A percentile compares a stretch with the other conserved stretches of the same genome.
phyloP scores from a whole-genome alignment of 805 yeast species.

The Phaffomyces thermotolerans region DNA sequence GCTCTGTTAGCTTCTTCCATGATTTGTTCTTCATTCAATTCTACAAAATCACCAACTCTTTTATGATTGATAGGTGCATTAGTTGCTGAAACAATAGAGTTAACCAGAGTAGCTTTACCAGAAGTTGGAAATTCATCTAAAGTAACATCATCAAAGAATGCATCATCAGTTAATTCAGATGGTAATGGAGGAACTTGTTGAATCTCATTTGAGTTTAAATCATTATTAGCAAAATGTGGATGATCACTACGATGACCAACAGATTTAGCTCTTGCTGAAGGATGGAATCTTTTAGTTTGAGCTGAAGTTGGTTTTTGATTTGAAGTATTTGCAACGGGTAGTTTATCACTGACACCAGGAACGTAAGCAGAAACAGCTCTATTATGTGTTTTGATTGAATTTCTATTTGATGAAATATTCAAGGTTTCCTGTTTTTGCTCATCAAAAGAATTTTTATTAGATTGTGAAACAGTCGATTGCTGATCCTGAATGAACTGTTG shows the following conservation, averaged over 20 bases:
- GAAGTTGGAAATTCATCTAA: conserved; percentile 43
- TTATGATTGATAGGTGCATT: conserved; percentile 1
- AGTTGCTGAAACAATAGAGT: conserved; percentile 11
- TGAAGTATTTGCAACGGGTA: neutral
- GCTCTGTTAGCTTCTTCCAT: conserved; percentile 47
- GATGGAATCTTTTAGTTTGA: conserved; percentile 42
- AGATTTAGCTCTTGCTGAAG: conserved; percentile 83
- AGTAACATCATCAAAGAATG: conserved; percentile 44
- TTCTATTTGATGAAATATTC: neutral
- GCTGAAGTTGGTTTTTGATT: conserved; percentile 6
- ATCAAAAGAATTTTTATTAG: conserved; percentile 18
- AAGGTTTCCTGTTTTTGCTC: neutral
- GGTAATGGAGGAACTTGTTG: conserved; percentile 25
- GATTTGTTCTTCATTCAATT: conserved; percentile 41
- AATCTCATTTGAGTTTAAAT: conserved; percentile 1
- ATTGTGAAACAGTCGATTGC: conserved; percentile 18
- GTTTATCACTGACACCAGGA: conserved; percentile 4
- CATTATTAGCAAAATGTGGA: conserved; percentile 3
- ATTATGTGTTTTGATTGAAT: conserved; percentile 14
- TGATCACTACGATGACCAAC: conserved; percentile 69
- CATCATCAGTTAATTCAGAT: conserved; percentile 35
- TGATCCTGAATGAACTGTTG: conserved; percentile 10
- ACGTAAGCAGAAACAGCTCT: conserved; percentile 25
- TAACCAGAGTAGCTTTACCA: conserved; percentile 15
- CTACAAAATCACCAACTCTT: conserved; percentile 11